These are phyloP conservation scores for Cyclostephanos tholiformis DNA, from an alignment of 108 stramenopile species.

Conservation along the genomic window DNA sequence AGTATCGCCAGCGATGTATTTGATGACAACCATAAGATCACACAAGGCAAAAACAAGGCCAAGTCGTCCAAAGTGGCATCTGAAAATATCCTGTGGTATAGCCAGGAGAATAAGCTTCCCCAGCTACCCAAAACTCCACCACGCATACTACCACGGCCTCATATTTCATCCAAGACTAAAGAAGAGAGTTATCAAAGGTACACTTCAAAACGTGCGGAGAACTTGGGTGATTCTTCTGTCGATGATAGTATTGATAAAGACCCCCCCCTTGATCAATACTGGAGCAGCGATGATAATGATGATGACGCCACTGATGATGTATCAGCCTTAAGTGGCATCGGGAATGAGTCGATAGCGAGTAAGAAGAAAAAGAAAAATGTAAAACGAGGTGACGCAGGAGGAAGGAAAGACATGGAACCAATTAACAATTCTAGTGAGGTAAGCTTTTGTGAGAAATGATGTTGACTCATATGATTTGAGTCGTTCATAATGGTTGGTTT, in stretches of 20 bases:
- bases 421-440: slow-evolving; percentile 15
- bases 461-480: neutral
- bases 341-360: slow-evolving; percentile 26
- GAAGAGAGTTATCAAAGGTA: slow-evolving; percentile 11
- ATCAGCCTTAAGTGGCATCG: slow-evolving; percentile 47
- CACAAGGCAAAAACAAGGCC: neutral
- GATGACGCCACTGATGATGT: slow-evolving; percentile 35
- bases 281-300: slow-evolving; percentile 15
- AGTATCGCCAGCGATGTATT: slow-evolving; percentile 8
- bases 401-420: neutral
- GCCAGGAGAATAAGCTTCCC: neutral
- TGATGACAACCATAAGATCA: neutral
- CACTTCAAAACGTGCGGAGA: slow-evolving; percentile 3
- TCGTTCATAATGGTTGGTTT: neutral
- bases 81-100: neutral
- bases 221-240: slow-evolving; percentile 17
- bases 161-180: neutral
- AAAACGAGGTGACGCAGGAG: neutral
- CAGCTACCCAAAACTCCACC: neutral
- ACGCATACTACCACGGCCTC: neutral
- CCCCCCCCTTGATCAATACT: neutral
- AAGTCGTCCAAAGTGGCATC: neutral
- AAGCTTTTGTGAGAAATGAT: neutral
- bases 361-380: slow-evolving; percentile 4
- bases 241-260: slow-evolving; percentile 10